Evolutionary conservation across 148 eudicot genomes (phyloP).

Genomic region (Fallopia convolvulus): DNA sequence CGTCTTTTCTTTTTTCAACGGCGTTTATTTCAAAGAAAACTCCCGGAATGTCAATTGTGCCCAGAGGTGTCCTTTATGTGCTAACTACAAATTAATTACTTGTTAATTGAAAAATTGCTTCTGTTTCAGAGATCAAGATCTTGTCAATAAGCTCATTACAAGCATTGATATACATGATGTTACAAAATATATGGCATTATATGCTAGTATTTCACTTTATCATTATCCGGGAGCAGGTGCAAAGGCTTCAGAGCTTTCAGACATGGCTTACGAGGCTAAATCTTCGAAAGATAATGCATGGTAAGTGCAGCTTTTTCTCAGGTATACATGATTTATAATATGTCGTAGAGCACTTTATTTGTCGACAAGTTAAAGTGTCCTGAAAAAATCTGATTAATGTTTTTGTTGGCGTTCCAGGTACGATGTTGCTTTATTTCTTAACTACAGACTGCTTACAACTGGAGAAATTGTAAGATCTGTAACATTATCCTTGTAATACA

Average conservation of each 20-base stretch:
- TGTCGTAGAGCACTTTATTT: neutral
- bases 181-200: neutral
- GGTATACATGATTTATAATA: neutral
- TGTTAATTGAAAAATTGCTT: neutral
- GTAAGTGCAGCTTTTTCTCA: constrained; percentile 31
- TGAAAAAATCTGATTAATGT: neutral
- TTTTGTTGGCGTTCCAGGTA: constrained; percentile 50
- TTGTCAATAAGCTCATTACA: neutral
- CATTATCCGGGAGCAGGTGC: constrained; percentile 30
- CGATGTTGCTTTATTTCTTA: constrained; percentile 79
- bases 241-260: constrained; percentile 49
- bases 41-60: constrained; percentile 28
- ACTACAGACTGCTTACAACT: constrained; percentile 40
- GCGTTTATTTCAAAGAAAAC: constrained; percentile 13
- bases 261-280: constrained; percentile 74
- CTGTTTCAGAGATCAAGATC: neutral
- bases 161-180: neutral
- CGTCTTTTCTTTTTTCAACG: constrained; percentile 10
- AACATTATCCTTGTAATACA: neutral
- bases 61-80: constrained; percentile 23
- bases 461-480: constrained; percentile 73
- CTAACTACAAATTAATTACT: neutral
- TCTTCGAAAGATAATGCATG: constrained; percentile 77
- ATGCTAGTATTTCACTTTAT: neutral
- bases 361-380: neutral